Percentiles rank a stretch among this genome's conserved stretches.
phyloP scores from a whole-genome alignment of 148 eudicot species.

The Amaranthus cruentus region DNA sequence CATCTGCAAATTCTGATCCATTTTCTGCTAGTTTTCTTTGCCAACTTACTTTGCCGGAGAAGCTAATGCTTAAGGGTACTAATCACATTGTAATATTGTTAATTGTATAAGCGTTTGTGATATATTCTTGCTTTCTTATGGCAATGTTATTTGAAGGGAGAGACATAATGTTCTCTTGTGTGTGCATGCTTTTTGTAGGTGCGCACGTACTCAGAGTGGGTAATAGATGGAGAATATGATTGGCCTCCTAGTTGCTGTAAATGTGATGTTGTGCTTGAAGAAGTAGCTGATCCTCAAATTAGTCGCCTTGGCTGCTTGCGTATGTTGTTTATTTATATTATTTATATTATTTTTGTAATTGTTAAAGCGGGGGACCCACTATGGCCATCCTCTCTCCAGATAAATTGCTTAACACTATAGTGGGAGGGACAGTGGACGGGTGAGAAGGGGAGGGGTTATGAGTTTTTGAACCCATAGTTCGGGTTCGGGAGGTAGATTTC shows the following conservation, averaged over 20 bases:
- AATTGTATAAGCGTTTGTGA: no score
- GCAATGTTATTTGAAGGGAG: background rate
- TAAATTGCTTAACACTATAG: no score
- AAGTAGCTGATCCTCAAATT: slow-evolving; percentile 59
- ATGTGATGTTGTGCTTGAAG: slow-evolving; percentile 64
- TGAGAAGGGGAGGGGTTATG: no score
- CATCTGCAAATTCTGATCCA: background rate
- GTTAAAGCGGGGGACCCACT: no score
- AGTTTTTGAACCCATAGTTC: no score
- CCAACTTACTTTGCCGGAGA: background rate
- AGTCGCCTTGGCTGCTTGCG: slow-evolving; percentile 97
- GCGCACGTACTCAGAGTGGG: slow-evolving; percentile 95
- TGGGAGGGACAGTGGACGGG: no score
- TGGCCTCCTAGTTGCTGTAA: slow-evolving; percentile 95
- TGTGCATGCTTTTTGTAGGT: slow-evolving; percentile 37
- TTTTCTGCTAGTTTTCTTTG: background rate
- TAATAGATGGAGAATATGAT: slow-evolving; percentile 96
- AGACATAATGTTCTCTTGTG: background rate
- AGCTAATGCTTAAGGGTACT: background rate
- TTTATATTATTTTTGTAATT: no score
- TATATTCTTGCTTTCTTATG: background rate
- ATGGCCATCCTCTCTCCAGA: no score
- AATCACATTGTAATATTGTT: background rate
- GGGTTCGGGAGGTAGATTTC: no score
- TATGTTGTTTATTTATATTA: slow-evolving; percentile 35